Base-by-base conservation (phyloP, 805 yeast genomes). In the Kluyveromyces wickerhamii region DNA sequence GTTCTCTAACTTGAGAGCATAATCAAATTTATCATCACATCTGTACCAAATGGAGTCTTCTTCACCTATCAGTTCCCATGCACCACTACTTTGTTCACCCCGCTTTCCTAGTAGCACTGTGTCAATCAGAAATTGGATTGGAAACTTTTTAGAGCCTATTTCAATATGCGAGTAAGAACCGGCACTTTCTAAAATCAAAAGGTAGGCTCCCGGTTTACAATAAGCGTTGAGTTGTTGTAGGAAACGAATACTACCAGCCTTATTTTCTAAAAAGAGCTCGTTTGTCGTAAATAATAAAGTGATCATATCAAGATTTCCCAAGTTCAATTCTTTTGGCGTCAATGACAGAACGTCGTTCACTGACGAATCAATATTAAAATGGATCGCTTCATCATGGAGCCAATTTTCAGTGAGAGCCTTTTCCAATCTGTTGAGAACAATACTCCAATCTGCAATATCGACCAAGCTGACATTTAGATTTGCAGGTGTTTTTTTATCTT, bases 21-120 rank as follows among this genome's bases (percentile, higher is more conserved):
- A 86, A 9, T 69, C 60, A 10, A 79, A 58, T 10, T 66, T 67
- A 12, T 63, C 59, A 13, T 65, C 71, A 28, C 71, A 56, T 46
- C 95, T 66, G 58, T 76, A 86, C 95, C 95, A 86, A 42, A 79
- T 71, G 36, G 92, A 79, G 45, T 86, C 95, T 36, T 77, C 72
- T 39, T 72, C 66, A 3, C 69, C 69, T 0, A 82, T 63, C 4
- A 79, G 53, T 30, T 72, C 75, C 95, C 95, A 86, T 0, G 67
- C 60, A 8, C 82, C 82, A 8, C 38, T 21, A 4, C 77, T 74
- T 20, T 44, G 47, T 19, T 48, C 49, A 2, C 59, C 60, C 20
- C 64, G 63, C 38, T 59, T 65, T 2, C 84, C 83, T 17, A 76
- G 65, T 21, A 86, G 59, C 1, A 84, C 66, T 23, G 79, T 82